These are phyloP conservation scores for Aspergillus cejpii DNA, from an alignment of 2,329 filamentous ascomycete genomes.

Conservation along the genomic window DNA sequence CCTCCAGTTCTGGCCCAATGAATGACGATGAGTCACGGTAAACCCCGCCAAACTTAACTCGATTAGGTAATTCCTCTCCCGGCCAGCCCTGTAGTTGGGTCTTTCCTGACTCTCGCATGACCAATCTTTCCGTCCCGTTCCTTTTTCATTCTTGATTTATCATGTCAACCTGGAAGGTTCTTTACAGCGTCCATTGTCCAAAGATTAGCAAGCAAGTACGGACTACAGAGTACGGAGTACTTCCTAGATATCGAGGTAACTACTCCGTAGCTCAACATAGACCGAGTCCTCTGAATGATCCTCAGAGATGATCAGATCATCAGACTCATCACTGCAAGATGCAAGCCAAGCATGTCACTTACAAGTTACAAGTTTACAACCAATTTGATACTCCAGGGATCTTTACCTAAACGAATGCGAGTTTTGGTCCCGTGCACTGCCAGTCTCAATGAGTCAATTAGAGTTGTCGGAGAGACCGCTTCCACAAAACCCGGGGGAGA, in stretches of 20 bases:
- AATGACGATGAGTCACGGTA: slow-evolving; percentile 13
- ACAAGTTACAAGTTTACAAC: not conserved
- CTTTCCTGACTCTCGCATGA: slow-evolving; percentile 20
- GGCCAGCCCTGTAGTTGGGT: slow-evolving; percentile 1
- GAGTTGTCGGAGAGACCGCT: not conserved
- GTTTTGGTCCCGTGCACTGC: not conserved
- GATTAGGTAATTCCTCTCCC: slow-evolving; percentile 5
- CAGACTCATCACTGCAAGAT: too few relatives aligned
- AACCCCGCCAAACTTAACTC: slow-evolving; percentile 6
- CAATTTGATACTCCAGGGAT: too few relatives aligned
- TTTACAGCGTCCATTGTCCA: too few relatives aligned
- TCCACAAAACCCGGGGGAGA: not conserved
- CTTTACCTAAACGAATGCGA: not conserved
- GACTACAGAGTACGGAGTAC: too few relatives aligned
- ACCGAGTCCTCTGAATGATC: too few relatives aligned
- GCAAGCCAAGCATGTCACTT: too few relatives aligned
- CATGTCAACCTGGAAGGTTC: too few relatives aligned
- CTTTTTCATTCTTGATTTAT: slow-evolving; percentile 1
- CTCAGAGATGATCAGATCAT: too few relatives aligned
- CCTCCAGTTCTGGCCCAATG: slow-evolving; percentile 11
- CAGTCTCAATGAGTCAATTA: not conserved
- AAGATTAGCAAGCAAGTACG: too few relatives aligned
- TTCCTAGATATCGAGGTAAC: too few relatives aligned
- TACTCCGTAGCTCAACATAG: too few relatives aligned
- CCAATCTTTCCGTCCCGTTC: slow-evolving; percentile 18